These are phyloP conservation scores for Lactifluus piperatus DNA, from an alignment of 768 basidiomycete species.

Conservation along the genomic window DNA sequence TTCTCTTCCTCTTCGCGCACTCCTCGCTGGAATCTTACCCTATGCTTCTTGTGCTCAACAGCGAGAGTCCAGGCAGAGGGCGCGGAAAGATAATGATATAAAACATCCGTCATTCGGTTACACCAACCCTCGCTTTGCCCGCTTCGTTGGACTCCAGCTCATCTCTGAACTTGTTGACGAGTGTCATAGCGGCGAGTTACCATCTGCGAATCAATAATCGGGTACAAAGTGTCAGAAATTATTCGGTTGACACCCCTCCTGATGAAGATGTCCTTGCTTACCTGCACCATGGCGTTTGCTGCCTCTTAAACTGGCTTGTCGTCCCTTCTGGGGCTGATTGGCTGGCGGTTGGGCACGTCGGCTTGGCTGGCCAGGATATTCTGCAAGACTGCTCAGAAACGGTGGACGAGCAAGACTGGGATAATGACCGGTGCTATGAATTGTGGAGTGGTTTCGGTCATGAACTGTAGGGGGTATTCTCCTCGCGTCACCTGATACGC, in stretches of 20 bases:
- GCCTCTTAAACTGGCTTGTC: not conserved
- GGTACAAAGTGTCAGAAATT: not conserved
- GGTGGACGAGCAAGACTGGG: not conserved
- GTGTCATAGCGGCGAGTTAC: not conserved
- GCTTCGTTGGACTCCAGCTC: not conserved
- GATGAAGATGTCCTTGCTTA: not conserved
- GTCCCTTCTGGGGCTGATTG: not conserved
- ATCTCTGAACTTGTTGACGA: not conserved
- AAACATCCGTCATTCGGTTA: not conserved
- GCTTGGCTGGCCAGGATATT: not conserved
- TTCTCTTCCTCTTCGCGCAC: not conserved
- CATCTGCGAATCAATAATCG: not conserved
- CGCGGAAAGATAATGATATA: not conserved
- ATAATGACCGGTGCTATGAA: not conserved
- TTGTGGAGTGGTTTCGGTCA: not conserved
- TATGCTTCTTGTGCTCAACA: not conserved
- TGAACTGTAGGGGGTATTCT: not conserved
- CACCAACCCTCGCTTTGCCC: not conserved
- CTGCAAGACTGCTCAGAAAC: not conserved
- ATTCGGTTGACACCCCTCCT: not conserved
- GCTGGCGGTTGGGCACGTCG: not conserved
- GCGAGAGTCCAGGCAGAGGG: not conserved
- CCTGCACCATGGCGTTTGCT: not conserved
- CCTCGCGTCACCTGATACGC: not conserved
- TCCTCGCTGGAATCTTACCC: constrained; percentile 4